Conservation (phyloP, 2,329 filamentous ascomycete species). For the Ophiostoma perfectum region DNA sequence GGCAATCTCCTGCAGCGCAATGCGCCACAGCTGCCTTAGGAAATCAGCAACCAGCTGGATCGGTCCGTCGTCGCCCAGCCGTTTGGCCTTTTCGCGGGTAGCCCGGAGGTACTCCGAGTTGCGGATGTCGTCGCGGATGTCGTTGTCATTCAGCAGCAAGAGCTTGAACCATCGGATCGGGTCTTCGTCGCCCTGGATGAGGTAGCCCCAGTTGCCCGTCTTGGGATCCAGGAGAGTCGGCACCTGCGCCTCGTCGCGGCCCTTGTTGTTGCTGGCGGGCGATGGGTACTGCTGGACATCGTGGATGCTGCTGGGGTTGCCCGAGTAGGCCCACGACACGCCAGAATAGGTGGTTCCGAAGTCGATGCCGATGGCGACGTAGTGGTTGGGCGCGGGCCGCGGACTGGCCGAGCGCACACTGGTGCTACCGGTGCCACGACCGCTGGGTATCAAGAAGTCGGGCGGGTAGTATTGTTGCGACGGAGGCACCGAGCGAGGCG, state of each 20-base stretch:
- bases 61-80: conserved; percentile 22
- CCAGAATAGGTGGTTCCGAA: conserved; percentile 26
- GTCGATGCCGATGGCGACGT: conserved; percentile 25
- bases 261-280: conserved; percentile 11
- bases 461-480: not conserved
- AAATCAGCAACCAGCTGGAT: conserved; percentile 34
- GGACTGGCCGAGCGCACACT: not conserved
- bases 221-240: conserved; percentile 21
- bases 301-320: conserved; percentile 14
- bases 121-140: conserved; percentile 22
- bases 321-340: conserved; percentile 23
- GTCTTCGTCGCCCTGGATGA: conserved; percentile 11
- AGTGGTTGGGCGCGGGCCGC: not conserved
- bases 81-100: conserved; percentile 6
- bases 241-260: conserved; percentile 22
- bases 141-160: conserved; percentile 22
- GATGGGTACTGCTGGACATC: conserved; percentile 9
- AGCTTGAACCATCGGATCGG: conserved; percentile 26
- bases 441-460: not conserved
- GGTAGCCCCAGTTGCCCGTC: conserved; percentile 19
- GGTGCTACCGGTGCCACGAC: not conserved
- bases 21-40: conserved; percentile 34
- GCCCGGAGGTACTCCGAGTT: conserved; percentile 19
- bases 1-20: conserved; percentile 27
- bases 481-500: not conserved